phyloP scores from a whole-genome alignment of 2,329 filamentous ascomycete genomes.

The Cordyceps tenuipes region DNA sequence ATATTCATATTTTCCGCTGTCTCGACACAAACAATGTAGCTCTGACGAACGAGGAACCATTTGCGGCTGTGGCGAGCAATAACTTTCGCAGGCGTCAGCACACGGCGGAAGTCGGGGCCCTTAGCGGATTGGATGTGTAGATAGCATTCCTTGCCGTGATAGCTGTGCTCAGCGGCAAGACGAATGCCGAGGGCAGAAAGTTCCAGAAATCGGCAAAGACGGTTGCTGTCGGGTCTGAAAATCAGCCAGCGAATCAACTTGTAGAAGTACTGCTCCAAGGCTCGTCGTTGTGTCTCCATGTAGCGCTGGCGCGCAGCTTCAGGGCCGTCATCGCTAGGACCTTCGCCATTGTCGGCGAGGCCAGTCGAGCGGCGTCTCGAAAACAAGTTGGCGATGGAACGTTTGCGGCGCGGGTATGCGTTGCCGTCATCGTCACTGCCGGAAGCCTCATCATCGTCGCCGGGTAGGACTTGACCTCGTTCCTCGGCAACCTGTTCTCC shows the following conservation, averaged over 20 bases:
- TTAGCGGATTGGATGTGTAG: conserved; percentile 88
- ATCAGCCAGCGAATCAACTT: conserved; percentile 96
- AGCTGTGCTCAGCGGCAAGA: conserved; percentile 88
- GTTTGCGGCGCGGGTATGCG: conserved; percentile 31
- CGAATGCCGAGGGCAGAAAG: conserved; percentile 89
- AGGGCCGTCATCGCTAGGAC: conserved; percentile 40
- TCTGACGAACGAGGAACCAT: conserved; percentile 97
- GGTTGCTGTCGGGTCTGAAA: conserved; percentile 90
- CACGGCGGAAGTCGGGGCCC: conserved; percentile 75
- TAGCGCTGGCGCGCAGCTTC: conserved; percentile 51
- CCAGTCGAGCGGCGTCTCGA: conserved; percentile 46
- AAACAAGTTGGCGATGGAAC: conserved; percentile 45
- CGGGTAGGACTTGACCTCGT: conserved; percentile 42
- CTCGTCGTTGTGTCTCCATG: conserved; percentile 73
- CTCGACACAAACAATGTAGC: conserved; percentile 96
- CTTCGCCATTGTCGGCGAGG: conserved; percentile 30
- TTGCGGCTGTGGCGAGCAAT: conserved; percentile 81
- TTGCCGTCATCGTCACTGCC: conserved; percentile 27
- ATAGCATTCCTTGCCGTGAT: conserved; percentile 95
- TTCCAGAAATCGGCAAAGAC: conserved; percentile 91
- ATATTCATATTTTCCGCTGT: conserved; percentile 98
- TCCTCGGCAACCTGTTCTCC: conserved; percentile 25
- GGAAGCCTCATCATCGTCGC: conserved; percentile 52
- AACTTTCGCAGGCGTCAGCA: conserved; percentile 69
- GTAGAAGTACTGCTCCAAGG: conserved; percentile 82